Evolutionary conservation across 2,329 filamentous ascomycete genomes (phyloP).

Genomic region (Ophiosphaerella korrae): DNA sequence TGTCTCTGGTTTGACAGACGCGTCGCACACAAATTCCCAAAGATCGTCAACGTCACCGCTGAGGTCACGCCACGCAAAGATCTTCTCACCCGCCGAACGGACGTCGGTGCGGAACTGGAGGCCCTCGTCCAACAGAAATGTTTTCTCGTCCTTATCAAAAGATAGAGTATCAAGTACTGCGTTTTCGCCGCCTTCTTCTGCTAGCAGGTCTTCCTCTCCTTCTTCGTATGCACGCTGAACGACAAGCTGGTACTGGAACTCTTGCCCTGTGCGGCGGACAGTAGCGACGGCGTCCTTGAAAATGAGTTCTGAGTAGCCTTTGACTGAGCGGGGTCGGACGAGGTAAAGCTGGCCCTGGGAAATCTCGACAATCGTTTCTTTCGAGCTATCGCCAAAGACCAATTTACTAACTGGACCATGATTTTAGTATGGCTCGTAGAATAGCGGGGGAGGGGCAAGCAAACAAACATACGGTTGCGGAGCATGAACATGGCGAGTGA

Average conservation of each 20-base stretch:
- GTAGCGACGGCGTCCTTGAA: constrained; percentile 95
- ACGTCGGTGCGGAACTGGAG: constrained; percentile 86
- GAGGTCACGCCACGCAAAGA: constrained; percentile 92
- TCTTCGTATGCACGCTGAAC: constrained; percentile 97
- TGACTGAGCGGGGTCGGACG: constrained; percentile 90
- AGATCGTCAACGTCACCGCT: constrained; percentile 92
- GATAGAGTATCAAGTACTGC: constrained; percentile 74
- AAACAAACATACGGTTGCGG: constrained; percentile 44
- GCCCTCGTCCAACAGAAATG: constrained; percentile 90
- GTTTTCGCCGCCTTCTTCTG: constrained; percentile 87
- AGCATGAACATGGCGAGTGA: constrained; percentile 48
- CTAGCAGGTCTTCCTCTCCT: constrained; percentile 89
- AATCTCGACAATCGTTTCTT: constrained; percentile 93
- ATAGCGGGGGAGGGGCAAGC: constrained; percentile 39
- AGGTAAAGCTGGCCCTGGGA: constrained; percentile 96
- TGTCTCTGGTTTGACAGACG: constrained; percentile 69
- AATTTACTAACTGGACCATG: constrained; percentile 77
- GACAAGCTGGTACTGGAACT: constrained; percentile 97
- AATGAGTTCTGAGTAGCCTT: constrained; percentile 97
- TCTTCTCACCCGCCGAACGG: constrained; percentile 77
- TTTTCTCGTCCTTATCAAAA: constrained; percentile 92
- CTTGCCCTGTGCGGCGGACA: constrained; percentile 89
- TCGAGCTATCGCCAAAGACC: constrained; percentile 84
- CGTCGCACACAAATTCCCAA: constrained; percentile 97
- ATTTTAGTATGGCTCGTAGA: constrained; percentile 28